A percentile compares a stretch with the other conserved stretches of the same genome.
These are phyloP conservation scores for Purpureocillium takamizusanense DNA, from an alignment of 2,329 filamentous ascomycete genomes.

Conservation along the genomic window DNA sequence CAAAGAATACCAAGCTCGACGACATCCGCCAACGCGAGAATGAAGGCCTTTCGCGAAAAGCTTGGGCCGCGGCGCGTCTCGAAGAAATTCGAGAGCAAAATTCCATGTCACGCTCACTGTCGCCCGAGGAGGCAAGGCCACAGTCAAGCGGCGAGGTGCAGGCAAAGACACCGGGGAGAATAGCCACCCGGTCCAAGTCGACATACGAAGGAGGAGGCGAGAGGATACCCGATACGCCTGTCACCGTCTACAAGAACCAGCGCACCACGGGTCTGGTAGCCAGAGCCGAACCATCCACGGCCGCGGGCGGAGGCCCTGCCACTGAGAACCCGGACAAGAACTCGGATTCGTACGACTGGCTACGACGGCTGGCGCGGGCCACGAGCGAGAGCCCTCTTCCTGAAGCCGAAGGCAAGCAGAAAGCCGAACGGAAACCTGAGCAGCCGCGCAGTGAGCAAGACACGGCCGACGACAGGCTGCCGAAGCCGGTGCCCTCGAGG, in stretches of 20 bases:
- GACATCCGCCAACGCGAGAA: conserved; percentile 36
- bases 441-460: conserved; percentile 3
- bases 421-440: conserved; percentile 6
- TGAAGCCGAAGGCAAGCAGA: conserved; percentile 15
- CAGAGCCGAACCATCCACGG: background rate
- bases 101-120: conserved; percentile 32
- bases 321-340: background rate
- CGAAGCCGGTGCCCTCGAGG: conserved; percentile 8
- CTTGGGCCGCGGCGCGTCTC: conserved; percentile 38
- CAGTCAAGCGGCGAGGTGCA: conserved; percentile 14
- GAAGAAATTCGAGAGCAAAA: conserved; percentile 45
- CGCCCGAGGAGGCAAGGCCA: conserved; percentile 28
- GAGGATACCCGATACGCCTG: conserved; percentile 27
- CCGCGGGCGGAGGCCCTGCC: background rate
- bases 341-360: conserved; percentile 37
- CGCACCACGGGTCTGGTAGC: conserved; percentile 1
- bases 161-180: conserved; percentile 4
- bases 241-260: conserved; percentile 27
- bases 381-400: conserved; percentile 33
- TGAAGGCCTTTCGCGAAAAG: conserved; percentile 34
- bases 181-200: conserved; percentile 11
- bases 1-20: conserved; percentile 37
- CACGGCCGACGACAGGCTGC: conserved; percentile 1
- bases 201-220: conserved; percentile 20
- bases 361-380: conserved; percentile 39